Conservation (phyloP, 805 yeast species). For the Lipomyces oligophaga region DNA sequence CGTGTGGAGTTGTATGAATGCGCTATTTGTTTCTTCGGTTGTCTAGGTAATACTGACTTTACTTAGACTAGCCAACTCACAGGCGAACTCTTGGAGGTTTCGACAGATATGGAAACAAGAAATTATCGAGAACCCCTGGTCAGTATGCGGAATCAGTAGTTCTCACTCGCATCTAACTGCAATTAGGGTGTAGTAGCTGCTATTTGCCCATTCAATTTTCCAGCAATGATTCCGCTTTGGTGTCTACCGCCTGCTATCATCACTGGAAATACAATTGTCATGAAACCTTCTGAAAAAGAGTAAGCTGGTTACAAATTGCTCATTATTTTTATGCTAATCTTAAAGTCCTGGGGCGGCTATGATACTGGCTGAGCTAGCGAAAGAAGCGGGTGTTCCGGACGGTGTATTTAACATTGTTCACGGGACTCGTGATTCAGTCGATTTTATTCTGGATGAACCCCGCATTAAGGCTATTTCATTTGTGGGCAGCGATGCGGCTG, state of each 20-base stretch:
- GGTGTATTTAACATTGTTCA: slow-evolving; percentile 58
- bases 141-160: not conserved
- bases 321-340: not conserved
- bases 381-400: slow-evolving; percentile 70
- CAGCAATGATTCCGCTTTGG: slow-evolving; percentile 79
- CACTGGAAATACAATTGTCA: slow-evolving; percentile 69
- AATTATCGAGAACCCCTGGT: slow-evolving; percentile 55
- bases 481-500: slow-evolving; percentile 77
- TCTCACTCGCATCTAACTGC: no score
- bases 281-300: slow-evolving; percentile 69
- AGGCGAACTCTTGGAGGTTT: slow-evolving; percentile 63
- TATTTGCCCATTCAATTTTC: slow-evolving; percentile 78
- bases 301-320: not conserved
- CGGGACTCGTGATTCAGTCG: slow-evolving; percentile 70
- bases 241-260: slow-evolving; percentile 58
- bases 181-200: slow-evolving; percentile 63
- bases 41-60: not conserved
- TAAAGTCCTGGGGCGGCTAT: slow-evolving; percentile 67
- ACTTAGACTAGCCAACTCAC: slow-evolving; percentile 47
- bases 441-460: slow-evolving; percentile 65
- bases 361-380: slow-evolving; percentile 65
- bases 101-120: slow-evolving; percentile 71
- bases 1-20: slow-evolving; percentile 54
- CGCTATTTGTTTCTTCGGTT: not conserved
- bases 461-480: slow-evolving; percentile 72